Evolutionary conservation across 495 filamentous ascomycete species (phyloP).

Genomic region (Apodospora peruviana): DNA sequence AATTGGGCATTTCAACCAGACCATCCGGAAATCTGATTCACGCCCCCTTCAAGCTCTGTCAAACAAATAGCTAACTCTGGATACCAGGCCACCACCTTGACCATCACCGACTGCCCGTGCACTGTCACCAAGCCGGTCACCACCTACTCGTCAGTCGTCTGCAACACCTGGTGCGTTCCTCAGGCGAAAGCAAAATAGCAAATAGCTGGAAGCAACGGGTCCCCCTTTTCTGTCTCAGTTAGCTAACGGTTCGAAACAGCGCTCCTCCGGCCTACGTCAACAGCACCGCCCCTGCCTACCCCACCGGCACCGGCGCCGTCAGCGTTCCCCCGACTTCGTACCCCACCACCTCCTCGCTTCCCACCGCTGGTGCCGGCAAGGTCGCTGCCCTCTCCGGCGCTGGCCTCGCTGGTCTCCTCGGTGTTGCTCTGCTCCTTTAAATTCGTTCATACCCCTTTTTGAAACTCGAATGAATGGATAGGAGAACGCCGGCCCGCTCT

Average conservation of each 20-base stretch:
- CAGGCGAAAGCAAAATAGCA: not conserved
- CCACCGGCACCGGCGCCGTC: constrained; percentile 27
- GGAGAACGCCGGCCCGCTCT: not conserved
- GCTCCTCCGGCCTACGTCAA: constrained; percentile 22
- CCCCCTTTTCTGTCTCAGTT: not conserved
- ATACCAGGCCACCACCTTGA: constrained; percentile 63
- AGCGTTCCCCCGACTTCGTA: constrained; percentile 20
- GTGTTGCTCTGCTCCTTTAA: constrained; percentile 73
- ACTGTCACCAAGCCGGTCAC: constrained; percentile 68
- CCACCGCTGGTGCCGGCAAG: constrained; percentile 58
- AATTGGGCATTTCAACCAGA: not conserved
- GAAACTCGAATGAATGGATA: not conserved
- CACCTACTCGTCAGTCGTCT: constrained; percentile 57
- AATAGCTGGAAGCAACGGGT: not conserved
- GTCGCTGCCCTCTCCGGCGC: constrained; percentile 63
- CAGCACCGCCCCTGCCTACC: constrained; percentile 21
- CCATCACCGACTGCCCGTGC: constrained; percentile 73
- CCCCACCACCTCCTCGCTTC: constrained; percentile 29
- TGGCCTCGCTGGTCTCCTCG: constrained; percentile 69
- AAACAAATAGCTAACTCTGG: constrained; percentile 4
- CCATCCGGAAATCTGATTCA: not conserved
- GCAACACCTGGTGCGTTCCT: constrained; percentile 58
- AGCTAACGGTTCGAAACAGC: not conserved
- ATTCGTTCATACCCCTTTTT: constrained; percentile 11
- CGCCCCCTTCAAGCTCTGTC: not conserved